phyloP scores from a whole-genome alignment of 768 basidiomycete species.

The Termitomyces titanicus region DNA sequence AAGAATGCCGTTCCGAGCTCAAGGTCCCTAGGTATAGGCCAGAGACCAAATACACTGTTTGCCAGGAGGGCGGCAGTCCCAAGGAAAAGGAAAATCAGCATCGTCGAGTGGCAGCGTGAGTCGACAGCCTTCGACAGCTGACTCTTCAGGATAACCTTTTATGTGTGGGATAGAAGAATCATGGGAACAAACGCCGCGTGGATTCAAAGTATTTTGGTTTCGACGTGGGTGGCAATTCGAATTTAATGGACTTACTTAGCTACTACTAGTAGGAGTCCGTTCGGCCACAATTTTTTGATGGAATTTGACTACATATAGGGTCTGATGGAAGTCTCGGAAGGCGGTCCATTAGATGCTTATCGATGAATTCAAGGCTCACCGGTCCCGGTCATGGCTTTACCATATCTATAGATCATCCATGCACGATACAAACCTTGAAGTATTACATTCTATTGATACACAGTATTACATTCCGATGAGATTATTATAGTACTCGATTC shows the following conservation, averaged over 20 bases:
- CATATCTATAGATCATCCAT: neutral
- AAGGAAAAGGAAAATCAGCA: conserved; percentile 5
- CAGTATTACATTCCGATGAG: neutral
- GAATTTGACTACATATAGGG: too few relatives aligned
- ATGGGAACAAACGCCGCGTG: neutral
- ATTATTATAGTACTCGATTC: neutral
- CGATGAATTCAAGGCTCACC: too few relatives aligned
- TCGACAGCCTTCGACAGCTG: neutral
- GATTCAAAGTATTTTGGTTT: neutral
- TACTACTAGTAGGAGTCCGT: too few relatives aligned
- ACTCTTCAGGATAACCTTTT: neutral
- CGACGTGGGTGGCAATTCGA: neutral
- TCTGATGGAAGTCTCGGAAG: too few relatives aligned
- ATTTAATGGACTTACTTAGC: too few relatives aligned
- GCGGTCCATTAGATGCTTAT: too few relatives aligned
- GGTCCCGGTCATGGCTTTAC: too few relatives aligned
- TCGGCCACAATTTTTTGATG: too few relatives aligned
- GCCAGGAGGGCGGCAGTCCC: conserved; percentile 2
- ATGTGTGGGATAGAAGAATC: neutral
- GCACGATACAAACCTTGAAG: neutral
- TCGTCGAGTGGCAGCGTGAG: neutral
- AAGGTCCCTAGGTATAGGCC: conserved; percentile 47
- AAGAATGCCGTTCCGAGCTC: conserved; percentile 39
- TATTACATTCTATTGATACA: conserved; percentile 12
- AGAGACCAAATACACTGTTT: conserved; percentile 27